Evolutionary conservation across 495 filamentous ascomycete genomes (phyloP), one percentile per base, ranked within the genome.

Genomic region (Penicillium pulvis): DNA sequence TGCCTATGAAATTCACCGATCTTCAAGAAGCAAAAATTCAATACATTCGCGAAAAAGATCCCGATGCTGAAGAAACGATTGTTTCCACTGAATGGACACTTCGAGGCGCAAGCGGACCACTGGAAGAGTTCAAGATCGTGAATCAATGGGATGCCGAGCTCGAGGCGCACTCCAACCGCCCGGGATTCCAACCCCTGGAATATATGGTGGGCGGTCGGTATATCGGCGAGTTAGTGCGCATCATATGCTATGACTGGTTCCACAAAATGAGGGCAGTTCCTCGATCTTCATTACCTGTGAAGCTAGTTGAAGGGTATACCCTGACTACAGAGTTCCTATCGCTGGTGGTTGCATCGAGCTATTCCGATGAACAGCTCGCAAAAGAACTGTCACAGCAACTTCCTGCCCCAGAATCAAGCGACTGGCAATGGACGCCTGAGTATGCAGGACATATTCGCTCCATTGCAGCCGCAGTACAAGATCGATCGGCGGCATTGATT

Each of bases 81-180:
- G 81, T 92, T 33, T 91, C 90, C 60, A 93, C 90, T 0, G 90
- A 93, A 71, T 91, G 87, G 88, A 87, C 85, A 43, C 90, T 93
- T 50, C 82, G 80, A 23, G 88, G 85, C 1, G 81, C 88, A 4
- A 77, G 82, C 4, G 75, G 75, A 6, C 85, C 90, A 1, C 71
- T 93, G 7, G 70, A 74, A 17, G 80, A 83, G 30, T 75, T 85
- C 16, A 73, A 77, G 3, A 69, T 90, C 20, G 74, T 85, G 54
- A 90, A 81, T 6, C 72, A 74, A 44, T 92, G 89, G 89, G 90
- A 93, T 64, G 62, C 69, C 2, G 66, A 75, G 49, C 75, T 93
- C 10, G 87, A 91, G 57, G 57, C 59, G 5, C 76, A 79, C 23
- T 82, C 80, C 53, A 82, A 88, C 59, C 75, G 76, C 1, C 88